phyloP scores from a whole-genome alignment of 2,329 filamentous ascomycete species.

The Exophiala sideris region DNA sequence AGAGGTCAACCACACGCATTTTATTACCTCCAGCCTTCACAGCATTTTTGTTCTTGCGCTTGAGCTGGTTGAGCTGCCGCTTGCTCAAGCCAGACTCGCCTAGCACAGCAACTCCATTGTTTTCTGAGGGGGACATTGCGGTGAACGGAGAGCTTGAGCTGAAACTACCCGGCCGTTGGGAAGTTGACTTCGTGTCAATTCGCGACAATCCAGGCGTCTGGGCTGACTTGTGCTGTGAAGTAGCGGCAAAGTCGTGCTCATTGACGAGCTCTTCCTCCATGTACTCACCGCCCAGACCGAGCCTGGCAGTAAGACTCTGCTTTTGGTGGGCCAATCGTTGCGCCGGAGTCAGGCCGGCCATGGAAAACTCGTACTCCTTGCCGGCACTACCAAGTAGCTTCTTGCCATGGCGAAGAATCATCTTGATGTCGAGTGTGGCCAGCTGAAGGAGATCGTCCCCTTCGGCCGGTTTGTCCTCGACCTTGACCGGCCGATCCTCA shows the following conservation, averaged over 20 bases:
- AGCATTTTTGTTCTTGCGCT: slow-evolving; percentile 88
- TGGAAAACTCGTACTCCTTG: slow-evolving; percentile 75
- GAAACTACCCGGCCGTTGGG: slow-evolving; percentile 45
- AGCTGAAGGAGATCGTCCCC: slow-evolving; percentile 67
- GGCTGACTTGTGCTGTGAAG: slow-evolving; percentile 42
- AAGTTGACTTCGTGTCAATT: slow-evolving; percentile 46
- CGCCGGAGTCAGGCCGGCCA: slow-evolving; percentile 77
- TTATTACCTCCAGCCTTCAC: slow-evolving; percentile 87
- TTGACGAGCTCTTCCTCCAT: slow-evolving; percentile 79
- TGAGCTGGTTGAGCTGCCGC: slow-evolving; percentile 88
- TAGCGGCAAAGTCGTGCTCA: slow-evolving; percentile 57
- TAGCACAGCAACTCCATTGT: slow-evolving; percentile 36
- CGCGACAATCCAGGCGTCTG: slow-evolving; percentile 43
- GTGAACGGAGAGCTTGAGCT: slow-evolving; percentile 40
- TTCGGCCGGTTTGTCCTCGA: slow-evolving; percentile 35
- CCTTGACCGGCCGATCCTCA: slow-evolving; percentile 37
- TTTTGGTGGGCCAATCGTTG: slow-evolving; percentile 82
- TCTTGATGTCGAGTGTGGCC: slow-evolving; percentile 70
- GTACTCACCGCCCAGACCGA: slow-evolving; percentile 80
- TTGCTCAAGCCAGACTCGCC: slow-evolving; percentile 79
- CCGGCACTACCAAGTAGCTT: slow-evolving; percentile 78
- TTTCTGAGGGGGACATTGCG: slow-evolving; percentile 48
- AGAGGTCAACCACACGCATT: slow-evolving; percentile 82
- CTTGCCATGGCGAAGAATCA: slow-evolving; percentile 78
- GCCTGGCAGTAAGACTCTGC: slow-evolving; percentile 75